These are phyloP conservation scores for Ustilago hordei DNA, from an alignment of 1,284 basidiomycete species.

Conservation along the genomic window DNA sequence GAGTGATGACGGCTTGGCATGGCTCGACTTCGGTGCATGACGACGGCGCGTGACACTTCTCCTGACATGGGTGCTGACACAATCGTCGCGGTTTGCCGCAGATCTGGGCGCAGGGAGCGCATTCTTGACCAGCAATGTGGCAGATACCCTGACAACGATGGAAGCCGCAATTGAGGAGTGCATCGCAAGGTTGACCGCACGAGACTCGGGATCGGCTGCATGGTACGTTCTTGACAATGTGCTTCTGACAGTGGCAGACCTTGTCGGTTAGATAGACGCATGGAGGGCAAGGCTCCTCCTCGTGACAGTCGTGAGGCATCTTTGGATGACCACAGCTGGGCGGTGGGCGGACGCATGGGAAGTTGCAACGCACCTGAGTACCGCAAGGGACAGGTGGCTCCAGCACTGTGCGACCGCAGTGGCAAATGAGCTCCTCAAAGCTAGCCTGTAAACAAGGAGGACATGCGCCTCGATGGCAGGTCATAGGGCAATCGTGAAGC, in stretches of 20 bases:
- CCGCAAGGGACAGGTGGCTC: slow-evolving; percentile 69
- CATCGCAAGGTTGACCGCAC: slow-evolving; percentile 63
- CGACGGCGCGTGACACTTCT: slow-evolving; percentile 64
- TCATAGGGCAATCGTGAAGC: slow-evolving; percentile 59
- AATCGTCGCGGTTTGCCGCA: slow-evolving; percentile 62
- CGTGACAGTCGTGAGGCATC: slow-evolving; percentile 66
- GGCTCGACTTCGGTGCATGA: slow-evolving; percentile 62
- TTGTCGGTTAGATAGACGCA: slow-evolving; percentile 66
- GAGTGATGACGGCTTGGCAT: slow-evolving; percentile 61
- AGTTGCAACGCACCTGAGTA: slow-evolving; percentile 61
- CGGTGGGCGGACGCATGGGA: slow-evolving; percentile 62
- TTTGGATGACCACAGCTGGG: slow-evolving; percentile 67
- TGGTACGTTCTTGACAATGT: slow-evolving; percentile 62
- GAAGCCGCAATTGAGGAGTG: slow-evolving; percentile 62
- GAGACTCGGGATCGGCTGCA: slow-evolving; percentile 62
- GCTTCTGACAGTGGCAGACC: slow-evolving; percentile 64
- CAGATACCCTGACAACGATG: slow-evolving; percentile 64
- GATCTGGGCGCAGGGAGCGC: slow-evolving; percentile 59
- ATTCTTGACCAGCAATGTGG: slow-evolving; percentile 58
- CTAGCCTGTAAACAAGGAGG: slow-evolving; percentile 66
- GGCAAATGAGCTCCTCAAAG: slow-evolving; percentile 66
- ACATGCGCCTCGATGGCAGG: slow-evolving; percentile 67
- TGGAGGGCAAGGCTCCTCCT: slow-evolving; percentile 64
- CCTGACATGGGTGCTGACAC: slow-evolving; percentile 64
- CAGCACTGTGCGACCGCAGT: slow-evolving; percentile 66